Percentiles rank a stretch among this genome's conserved stretches.
phyloP scores from a whole-genome alignment of 2,329 filamentous ascomycete species.

The Trichoderma sp. region DNA sequence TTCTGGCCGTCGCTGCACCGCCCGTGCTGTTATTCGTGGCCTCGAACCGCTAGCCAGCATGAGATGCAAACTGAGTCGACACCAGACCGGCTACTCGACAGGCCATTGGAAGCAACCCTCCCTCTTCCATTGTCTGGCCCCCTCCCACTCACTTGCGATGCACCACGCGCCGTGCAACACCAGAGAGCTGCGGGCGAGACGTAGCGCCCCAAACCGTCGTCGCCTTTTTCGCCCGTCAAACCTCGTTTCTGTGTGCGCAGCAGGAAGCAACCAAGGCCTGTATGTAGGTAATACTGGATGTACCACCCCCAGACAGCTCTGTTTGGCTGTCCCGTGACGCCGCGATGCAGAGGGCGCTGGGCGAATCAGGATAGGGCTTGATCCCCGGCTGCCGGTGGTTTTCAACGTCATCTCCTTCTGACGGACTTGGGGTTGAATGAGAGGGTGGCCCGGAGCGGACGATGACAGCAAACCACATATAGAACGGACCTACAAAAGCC shows the following conservation, averaged over 20 bases:
- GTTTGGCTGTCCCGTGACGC: slow-evolving; percentile 10
- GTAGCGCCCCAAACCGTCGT: slow-evolving; percentile 1
- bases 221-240: background rate
- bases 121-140: background rate
- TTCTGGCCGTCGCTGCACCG: slow-evolving; percentile 12
- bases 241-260: background rate
- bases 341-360: slow-evolving; percentile 8
- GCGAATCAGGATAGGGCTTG: slow-evolving; percentile 5
- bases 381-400: background rate
- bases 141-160: slow-evolving; percentile 18
- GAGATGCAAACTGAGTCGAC: slow-evolving; percentile 1
- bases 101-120: background rate
- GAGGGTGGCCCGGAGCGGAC: slow-evolving; percentile 1
- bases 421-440: background rate
- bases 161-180: slow-evolving; percentile 20
- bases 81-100: background rate
- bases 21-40: background rate
- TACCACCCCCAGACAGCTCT: slow-evolving; percentile 4
- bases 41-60: background rate
- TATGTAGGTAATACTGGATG: background rate
- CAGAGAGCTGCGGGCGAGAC: background rate
- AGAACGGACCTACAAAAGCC: background rate
- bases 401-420: slow-evolving; percentile 8
- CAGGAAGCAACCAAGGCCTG: slow-evolving; percentile 11
- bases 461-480: background rate